Evolutionary conservation across 768 basidiomycete genomes (phyloP), one percentile per base, ranked within the genome.

Genomic region (Termitomyces sp.): DNA sequence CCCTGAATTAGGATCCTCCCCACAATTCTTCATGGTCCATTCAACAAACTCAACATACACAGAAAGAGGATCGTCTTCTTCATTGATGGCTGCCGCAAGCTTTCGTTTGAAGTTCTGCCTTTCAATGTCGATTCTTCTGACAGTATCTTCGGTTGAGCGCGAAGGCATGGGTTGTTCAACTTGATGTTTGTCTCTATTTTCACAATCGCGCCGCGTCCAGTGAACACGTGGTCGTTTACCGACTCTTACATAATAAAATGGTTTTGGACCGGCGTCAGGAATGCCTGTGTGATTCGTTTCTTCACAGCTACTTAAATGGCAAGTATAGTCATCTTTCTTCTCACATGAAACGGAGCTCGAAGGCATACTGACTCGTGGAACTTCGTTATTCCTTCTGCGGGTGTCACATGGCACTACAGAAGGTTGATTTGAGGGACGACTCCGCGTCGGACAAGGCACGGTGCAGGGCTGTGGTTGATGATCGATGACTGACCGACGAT

Each of bases 41-140:
- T 91, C 84, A 54, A 98, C 85, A 72, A 95, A 97, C 69, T 87
- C 80, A 70, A 91, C 82, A 64, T 94, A 96, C 1, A 87, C 81
- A 2, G 89, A 88, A 28, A 98, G 81, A 4, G 95, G 89, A 68
- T 98, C 97, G 62, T 89, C 89, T 58, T 92, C 91, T 61, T 90
- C 89, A 13, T 77, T 77, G 16, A 86, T 75, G 0, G 85, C 85
- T 38, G 77, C 79, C 7, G 71, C 75, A 35, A 93, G 69, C 48
- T 72, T 69, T 8, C 73, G 70, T 56, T 67, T 71, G 58, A 75
- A 77, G 58, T 66, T 66, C 55, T 74, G 71, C 40, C 76, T 70
- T 59, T 79, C 71, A 44, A 63, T 64, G 54, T 77, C 74, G 38
- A 70, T 63, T 32, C 57, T 59, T 32, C 49, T 26, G 2, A 53